These are phyloP conservation scores for Dothistroma pini DNA, from an alignment of 2,329 filamentous ascomycete species.

Conservation along the genomic window DNA sequence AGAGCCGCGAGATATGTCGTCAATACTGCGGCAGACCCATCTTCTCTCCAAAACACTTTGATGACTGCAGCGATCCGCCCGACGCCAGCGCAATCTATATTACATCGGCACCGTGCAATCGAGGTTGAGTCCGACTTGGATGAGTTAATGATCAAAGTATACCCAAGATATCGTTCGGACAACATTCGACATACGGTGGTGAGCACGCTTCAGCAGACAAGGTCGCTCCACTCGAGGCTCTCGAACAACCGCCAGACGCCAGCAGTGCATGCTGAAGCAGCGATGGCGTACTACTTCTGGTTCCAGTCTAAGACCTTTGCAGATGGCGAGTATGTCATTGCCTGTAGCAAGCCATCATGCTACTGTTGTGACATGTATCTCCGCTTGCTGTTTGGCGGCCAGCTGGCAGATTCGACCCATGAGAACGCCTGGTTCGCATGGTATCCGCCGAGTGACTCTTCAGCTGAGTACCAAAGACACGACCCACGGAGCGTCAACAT, in stretches of 20 bases:
- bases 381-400: background rate
- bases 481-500: background rate
- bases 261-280: constrained; percentile 7
- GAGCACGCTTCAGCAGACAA: background rate
- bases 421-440: constrained; percentile 4
- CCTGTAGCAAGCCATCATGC: constrained; percentile 6
- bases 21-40: too few species aligned
- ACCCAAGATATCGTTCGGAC: background rate
- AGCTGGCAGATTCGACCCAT: background rate
- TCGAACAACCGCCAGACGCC: background rate
- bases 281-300: background rate
- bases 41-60: too few species aligned
- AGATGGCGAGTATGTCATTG: too few species aligned
- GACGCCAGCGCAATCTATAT: background rate
- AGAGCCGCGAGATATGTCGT: too few species aligned
- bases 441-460: background rate
- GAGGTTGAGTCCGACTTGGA: background rate
- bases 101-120: background rate
- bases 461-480: background rate
- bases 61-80: too few species aligned
- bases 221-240: background rate
- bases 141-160: background rate
- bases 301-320: too few species aligned
- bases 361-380: constrained; percentile 1
- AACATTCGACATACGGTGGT: background rate